phyloP scores from a whole-genome alignment of 2,329 filamentous ascomycete genomes.

The Leptographium flavum region DNA sequence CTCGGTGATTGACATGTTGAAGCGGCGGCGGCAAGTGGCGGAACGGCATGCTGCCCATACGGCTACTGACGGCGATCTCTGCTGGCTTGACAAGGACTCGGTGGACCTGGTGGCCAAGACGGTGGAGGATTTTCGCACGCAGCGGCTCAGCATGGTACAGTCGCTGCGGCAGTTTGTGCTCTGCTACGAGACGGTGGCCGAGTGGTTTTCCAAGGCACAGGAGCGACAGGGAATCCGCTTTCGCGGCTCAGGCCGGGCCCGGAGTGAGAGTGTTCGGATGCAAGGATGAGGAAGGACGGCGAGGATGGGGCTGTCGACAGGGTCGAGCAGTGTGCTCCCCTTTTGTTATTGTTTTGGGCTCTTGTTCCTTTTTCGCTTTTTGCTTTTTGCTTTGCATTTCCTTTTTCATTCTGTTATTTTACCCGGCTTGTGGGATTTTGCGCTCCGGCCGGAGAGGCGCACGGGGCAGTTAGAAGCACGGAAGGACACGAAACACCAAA shows the following conservation, averaged over 20 bases:
- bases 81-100: conserved; percentile 56
- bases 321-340: no score
- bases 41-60: no score
- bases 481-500: no score
- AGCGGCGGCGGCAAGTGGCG: conserved; percentile 46
- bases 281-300: no score
- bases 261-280: conserved; percentile 10
- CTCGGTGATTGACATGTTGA: conserved; percentile 90
- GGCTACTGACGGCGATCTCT: conserved; percentile 8
- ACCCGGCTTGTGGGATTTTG: no score
- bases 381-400: no score
- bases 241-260: conserved; percentile 3
- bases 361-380: no score
- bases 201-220: conserved; percentile 56
- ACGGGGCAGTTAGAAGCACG: no score
- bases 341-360: no score
- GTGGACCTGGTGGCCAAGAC: conserved; percentile 73
- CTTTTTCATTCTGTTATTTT: no score
- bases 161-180: conserved; percentile 86
- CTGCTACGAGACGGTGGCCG: conserved; percentile 87
- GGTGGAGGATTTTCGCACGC: conserved; percentile 78
- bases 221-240: conserved; percentile 15
- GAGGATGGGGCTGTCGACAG: no score
- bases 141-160: conserved; percentile 93
- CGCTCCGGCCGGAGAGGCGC: no score